Conservation (phyloP, 1,284 basidiomycete genomes). For the Cystobasidium slooffiae region DNA sequence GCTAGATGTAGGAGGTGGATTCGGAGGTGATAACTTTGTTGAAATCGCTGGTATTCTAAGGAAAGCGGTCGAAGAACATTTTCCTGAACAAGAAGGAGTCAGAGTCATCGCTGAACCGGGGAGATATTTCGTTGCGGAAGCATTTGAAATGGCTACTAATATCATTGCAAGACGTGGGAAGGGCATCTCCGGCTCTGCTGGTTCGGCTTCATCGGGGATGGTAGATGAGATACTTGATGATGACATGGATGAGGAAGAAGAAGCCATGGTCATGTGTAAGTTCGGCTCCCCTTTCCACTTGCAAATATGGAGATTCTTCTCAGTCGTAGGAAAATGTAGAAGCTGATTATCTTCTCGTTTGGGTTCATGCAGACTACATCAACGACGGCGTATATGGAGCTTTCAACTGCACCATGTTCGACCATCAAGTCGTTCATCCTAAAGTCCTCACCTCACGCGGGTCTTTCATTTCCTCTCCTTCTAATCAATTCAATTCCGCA, state of each 20-base stretch:
- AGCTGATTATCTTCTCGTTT: constrained; percentile 31
- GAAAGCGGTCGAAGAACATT: constrained; percentile 76
- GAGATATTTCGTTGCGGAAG: constrained; percentile 87
- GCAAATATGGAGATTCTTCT: too few relatives aligned
- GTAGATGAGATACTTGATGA: constrained; percentile 44
- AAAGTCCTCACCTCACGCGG: constrained; percentile 68
- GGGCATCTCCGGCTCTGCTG: constrained; percentile 49
- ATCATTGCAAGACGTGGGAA: constrained; percentile 82
- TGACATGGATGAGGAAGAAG: constrained; percentile 52
- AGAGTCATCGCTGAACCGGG: constrained; percentile 96
- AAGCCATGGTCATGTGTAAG: constrained; percentile 79
- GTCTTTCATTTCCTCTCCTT: constrained; percentile 45
- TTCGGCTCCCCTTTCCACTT: constrained; percentile 50
- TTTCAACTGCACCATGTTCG: constrained; percentile 96
- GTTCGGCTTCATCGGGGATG: constrained; percentile 33
- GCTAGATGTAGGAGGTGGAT: constrained; percentile 96
- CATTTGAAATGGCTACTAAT: constrained; percentile 90
- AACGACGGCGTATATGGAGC: constrained; percentile 98
- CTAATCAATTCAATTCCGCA: constrained; percentile 1
- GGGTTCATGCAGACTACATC: constrained; percentile 75
- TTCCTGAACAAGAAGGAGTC: constrained; percentile 73
- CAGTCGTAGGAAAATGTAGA: not conserved
- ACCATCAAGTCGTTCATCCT: constrained; percentile 84
- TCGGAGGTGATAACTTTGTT: constrained; percentile 88
- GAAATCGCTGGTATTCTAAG: constrained; percentile 74